These are phyloP conservation scores for Penicillium odoratum DNA, from an alignment of 495 filamentous ascomycete species.

Conservation along the genomic window DNA sequence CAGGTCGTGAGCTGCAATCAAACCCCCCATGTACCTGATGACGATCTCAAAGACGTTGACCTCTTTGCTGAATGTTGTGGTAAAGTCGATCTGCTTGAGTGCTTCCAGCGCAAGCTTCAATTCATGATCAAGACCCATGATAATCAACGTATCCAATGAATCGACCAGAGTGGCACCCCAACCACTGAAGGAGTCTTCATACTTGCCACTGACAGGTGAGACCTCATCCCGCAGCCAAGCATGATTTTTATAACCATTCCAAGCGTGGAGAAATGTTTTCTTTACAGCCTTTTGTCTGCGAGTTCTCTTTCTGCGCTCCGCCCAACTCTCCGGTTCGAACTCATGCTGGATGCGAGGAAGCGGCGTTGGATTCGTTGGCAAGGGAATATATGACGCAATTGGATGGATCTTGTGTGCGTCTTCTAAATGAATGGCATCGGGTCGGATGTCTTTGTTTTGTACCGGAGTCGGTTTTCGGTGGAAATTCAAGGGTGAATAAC, in stretches of 20 bases:
- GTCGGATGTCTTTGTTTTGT: constrained; percentile 8
- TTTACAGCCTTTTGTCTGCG: constrained; percentile 60
- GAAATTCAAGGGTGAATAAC: constrained; percentile 10
- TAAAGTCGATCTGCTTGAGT: constrained; percentile 56
- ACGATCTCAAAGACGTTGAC: constrained; percentile 88
- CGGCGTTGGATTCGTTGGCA: constrained; percentile 44
- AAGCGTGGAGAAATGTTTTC: constrained; percentile 66
- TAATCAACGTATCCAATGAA: constrained; percentile 60
- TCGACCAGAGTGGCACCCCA: constrained; percentile 64
- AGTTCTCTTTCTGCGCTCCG: constrained; percentile 37
- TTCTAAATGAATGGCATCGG: constrained; percentile 40
- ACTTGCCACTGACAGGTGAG: constrained; percentile 59
- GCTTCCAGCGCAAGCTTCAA: constrained; percentile 59
- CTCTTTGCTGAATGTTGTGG: constrained; percentile 42
- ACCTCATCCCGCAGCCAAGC: constrained; percentile 84
- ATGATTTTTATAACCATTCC: constrained; percentile 71
- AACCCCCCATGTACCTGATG: constrained; percentile 82
- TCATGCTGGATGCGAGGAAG: constrained; percentile 55
- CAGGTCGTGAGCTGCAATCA: constrained; percentile 82
- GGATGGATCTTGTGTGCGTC: constrained; percentile 49
- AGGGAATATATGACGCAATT: constrained; percentile 47
- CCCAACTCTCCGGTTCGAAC: constrained; percentile 47
- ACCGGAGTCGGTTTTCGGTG: constrained; percentile 15
- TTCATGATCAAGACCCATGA: constrained; percentile 62
- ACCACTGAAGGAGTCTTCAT: constrained; percentile 56